Conservation (phyloP, 768 basidiomycete species). For the Suillus subaureus region DNA sequence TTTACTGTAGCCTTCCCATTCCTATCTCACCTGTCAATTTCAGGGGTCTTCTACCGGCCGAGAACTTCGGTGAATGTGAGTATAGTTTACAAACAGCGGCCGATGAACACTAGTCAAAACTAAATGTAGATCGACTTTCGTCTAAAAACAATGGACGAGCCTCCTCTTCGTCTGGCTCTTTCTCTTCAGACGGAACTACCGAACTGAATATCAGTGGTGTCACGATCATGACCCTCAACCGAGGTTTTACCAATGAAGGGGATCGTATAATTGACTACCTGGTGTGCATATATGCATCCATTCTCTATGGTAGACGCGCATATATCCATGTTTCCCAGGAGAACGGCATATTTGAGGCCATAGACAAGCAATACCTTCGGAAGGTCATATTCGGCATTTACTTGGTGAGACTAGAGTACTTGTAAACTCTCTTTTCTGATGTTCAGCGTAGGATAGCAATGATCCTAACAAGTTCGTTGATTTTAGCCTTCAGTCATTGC, state of each 20-base stretch:
- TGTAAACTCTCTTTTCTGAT: slow-evolving; percentile 1
- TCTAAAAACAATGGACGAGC: slow-evolving; percentile 34
- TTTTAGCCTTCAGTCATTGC: background rate
- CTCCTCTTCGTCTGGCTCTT: slow-evolving; percentile 35
- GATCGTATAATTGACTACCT: slow-evolving; percentile 82
- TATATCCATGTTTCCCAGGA: slow-evolving; percentile 50
- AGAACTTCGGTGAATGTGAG: slow-evolving; percentile 74
- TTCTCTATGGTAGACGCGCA: slow-evolving; percentile 14
- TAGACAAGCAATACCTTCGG: slow-evolving; percentile 81
- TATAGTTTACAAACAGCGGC: background rate
- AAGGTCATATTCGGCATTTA: slow-evolving; percentile 88
- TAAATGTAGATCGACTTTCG: slow-evolving; percentile 29
- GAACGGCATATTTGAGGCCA: slow-evolving; percentile 82
- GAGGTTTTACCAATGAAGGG: slow-evolving; percentile 81
- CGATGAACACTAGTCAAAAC: background rate
- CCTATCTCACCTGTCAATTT: slow-evolving; percentile 13
- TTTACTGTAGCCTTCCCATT: background rate
- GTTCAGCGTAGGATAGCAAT: slow-evolving; percentile 62
- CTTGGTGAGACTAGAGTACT: slow-evolving; percentile 49
- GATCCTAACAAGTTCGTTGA: slow-evolving; percentile 77
- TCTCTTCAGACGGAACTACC: slow-evolving; percentile 39
- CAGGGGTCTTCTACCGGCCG: slow-evolving; percentile 76
- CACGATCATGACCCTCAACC: slow-evolving; percentile 71
- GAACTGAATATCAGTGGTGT: slow-evolving; percentile 59
- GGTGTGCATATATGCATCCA: slow-evolving; percentile 44